Evolutionary conservation across 1,284 basidiomycete genomes (phyloP).

Genomic region (Schizopora paradoxa): DNA sequence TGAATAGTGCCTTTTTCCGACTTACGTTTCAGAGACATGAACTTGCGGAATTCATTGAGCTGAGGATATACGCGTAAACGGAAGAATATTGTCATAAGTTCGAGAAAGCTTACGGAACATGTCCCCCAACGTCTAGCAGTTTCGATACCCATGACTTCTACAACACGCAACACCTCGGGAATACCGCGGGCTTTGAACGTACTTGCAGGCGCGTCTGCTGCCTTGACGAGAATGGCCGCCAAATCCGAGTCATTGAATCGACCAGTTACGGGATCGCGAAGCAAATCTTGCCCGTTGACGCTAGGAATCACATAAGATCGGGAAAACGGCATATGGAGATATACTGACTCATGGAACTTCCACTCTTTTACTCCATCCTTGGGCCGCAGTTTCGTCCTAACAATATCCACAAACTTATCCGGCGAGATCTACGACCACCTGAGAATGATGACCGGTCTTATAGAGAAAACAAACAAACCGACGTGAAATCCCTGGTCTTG

Average conservation of each 20-base stretch:
- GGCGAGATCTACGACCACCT: not conserved
- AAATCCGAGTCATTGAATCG: constrained; percentile 38
- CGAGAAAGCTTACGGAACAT: constrained; percentile 32
- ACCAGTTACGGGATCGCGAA: constrained; percentile 22
- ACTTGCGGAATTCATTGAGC: constrained; percentile 56
- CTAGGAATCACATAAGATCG: constrained; percentile 31
- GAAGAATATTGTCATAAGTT: constrained; percentile 32
- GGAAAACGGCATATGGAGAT: constrained; percentile 24
- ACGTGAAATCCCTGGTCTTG: constrained; percentile 31
- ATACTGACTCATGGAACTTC: constrained; percentile 17
- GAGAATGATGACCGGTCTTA: not conserved
- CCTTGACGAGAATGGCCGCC: constrained; percentile 35
- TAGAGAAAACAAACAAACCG: constrained; percentile 25
- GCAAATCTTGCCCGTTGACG: constrained; percentile 25
- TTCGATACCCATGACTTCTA: constrained; percentile 42
- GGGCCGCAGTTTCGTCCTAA: constrained; percentile 25
- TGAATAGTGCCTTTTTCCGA: not conserved
- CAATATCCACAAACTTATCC: constrained; percentile 33
- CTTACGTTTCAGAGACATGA: constrained; percentile 37
- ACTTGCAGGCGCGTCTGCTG: constrained; percentile 38
- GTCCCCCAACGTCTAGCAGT: constrained; percentile 36
- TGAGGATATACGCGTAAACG: constrained; percentile 22
- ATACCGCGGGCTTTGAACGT: constrained; percentile 40
- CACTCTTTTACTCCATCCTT: constrained; percentile 28
- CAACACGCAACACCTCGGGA: constrained; percentile 33